Evolutionary conservation across 805 yeast genomes (phyloP), one percentile per base, ranked within the genome.

Genomic region (Zygosaccharomyces siamensis): DNA sequence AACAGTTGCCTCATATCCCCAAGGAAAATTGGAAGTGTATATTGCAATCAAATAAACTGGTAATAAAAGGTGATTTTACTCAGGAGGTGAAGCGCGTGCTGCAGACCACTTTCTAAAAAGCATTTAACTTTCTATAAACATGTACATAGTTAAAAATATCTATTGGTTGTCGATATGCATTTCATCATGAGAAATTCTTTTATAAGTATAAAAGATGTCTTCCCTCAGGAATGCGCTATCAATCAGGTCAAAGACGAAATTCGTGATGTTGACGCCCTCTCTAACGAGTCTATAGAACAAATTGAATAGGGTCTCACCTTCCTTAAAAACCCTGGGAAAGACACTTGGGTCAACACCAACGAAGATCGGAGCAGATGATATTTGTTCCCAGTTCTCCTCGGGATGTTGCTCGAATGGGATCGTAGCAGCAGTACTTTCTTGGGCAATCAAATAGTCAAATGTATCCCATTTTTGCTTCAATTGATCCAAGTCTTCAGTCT

Each of bases 401-500:
- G 52, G 44, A 8, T 61, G 61, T 0, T 62, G 59, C 14, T 60
- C 55, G 23, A 63, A 53, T 4, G 71, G 55, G 5, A 54, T 24
- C 1, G 40, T 4, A 7, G 49, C 36, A 8, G 47, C 31, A 2
- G 52, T 37, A 23, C 57, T 51, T 21, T 59, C 60, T 11, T 57
- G 35, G 2, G 80, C 71, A 37, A 83, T 74, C 30, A 81, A 65
- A 55, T 72, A 81, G 47, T 80, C 77, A 56, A 79, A 80, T 0
- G 67, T 44, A 3, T 65, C 57, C 83, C 84, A 80, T n/a, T 67
- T 46, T 1, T 54, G 56, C 11, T 48, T 46, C 39, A 86, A 63
- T 3, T 54, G 64, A 0, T 54, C 58, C 2, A 53, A 53, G 43
- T 75, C 71, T 61, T 92, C 97, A 0, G 93, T 79, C 61, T 84